Base-by-base conservation (phyloP, 73 alveolate species). In the Uronychia binucleata region DNA sequence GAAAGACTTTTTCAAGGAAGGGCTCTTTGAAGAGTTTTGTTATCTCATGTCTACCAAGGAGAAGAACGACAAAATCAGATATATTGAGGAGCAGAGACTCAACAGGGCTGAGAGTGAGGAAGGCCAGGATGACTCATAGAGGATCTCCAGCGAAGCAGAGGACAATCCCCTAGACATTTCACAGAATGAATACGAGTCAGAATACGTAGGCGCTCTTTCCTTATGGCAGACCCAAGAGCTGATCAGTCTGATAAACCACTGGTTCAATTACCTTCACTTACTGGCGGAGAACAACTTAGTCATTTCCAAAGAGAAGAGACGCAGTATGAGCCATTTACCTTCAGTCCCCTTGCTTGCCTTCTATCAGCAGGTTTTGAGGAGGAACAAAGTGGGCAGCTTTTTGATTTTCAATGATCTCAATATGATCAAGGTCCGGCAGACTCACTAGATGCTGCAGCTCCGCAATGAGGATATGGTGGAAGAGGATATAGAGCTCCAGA, bases 11-110 rank as follows among this genome's bases (percentile, higher is more conserved):
- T 30, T 75, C 29, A 28, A 75, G 1, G 58, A 30, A 28, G 58
- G 58, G 19, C 58, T 28, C 81, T 26, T 75, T 75, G 81, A 75
- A 30, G 81, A 75, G 29, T 75, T 75, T 27, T 75, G 81, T 30
- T 26, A 75, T 5, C 59, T 26, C 25, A 75, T 75, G 29, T 28
- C 32, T 35, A 25, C 5, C 1, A 28, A 75, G 32, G 81, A 30
- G 5, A 75, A 30, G 1, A 28, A 5, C 25, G 58, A 75, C 81
- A 75, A 28, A 30, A 26, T n/a, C n/a, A n/a, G n/a, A n/a, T n/a
- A n/a, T n/a, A n/a, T n/a, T n/a, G n/a, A n/a, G n/a, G n/a, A 46
- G 67, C 19, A 46, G 67, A 46, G 19, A 46, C n/a, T 11, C n/a
- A 46, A 46, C 67, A 46, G 67, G 67, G 27, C 46, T 5, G 5